A percentile compares a stretch with the other conserved stretches of the same genome.
Conservation (phyloP, 352 stramenopile species). For the Aphanomyces euteiches region DNA sequence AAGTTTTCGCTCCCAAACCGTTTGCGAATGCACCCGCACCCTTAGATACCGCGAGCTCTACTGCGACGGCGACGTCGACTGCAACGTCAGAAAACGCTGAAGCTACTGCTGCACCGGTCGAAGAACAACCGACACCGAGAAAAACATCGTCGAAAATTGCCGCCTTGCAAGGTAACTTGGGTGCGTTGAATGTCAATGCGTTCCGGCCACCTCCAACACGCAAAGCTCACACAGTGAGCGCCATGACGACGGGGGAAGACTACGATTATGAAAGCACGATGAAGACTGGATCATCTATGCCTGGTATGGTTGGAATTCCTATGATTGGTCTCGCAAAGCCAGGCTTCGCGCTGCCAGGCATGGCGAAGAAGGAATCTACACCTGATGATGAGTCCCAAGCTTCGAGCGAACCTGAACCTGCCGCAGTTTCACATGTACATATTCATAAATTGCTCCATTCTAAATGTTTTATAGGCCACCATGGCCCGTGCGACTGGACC, state of each 20-base stretch:
- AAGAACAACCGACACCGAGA: not conserved
- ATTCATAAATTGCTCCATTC: constrained; percentile 12
- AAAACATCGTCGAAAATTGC: constrained; percentile 55
- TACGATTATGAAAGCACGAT: constrained; percentile 62
- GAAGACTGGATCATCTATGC: constrained; percentile 70
- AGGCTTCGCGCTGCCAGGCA: constrained; percentile 61
- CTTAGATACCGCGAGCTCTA: too few species aligned
- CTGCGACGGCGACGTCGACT: constrained; percentile 29
- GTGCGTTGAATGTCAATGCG: constrained; percentile 73
- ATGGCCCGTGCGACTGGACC: constrained; percentile 73
- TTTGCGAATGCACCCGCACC: not conserved
- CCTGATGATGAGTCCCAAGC: constrained; percentile 33
- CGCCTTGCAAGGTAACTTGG: constrained; percentile 72
- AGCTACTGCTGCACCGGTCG: not conserved
- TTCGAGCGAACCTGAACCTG: constrained; percentile 28
- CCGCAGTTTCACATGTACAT: constrained; percentile 66
- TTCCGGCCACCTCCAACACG: constrained; percentile 45
- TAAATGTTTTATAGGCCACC: constrained; percentile 44
- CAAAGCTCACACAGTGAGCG: constrained; percentile 15
- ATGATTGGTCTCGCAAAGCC: constrained; percentile 77
- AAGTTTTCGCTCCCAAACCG: not conserved
- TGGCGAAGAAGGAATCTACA: constrained; percentile 37
- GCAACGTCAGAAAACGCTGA: constrained; percentile 29
- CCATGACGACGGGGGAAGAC: constrained; percentile 77
- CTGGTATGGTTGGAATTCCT: constrained; percentile 75